These are phyloP conservation scores for Boletus pseudopeckii DNA, from an alignment of 768 basidiomycete genomes.

Conservation along the genomic window DNA sequence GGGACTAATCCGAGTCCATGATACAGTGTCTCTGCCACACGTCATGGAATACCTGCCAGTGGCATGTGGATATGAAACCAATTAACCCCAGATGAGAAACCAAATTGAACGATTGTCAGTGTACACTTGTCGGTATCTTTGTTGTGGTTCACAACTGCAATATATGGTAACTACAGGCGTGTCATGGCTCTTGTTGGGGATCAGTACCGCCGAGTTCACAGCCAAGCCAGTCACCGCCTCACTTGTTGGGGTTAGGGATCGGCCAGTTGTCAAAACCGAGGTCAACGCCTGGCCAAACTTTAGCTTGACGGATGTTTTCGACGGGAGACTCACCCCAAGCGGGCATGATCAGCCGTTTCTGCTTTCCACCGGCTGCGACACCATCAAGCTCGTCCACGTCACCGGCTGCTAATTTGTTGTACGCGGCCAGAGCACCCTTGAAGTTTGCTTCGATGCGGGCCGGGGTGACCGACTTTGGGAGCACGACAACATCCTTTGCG, in stretches of 20 bases:
- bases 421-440: constrained; percentile 46
- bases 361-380: constrained; percentile 57
- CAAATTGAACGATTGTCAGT: not conserved
- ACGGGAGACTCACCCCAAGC: constrained; percentile 57
- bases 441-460: constrained; percentile 62
- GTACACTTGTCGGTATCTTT: not conserved
- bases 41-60: not conserved
- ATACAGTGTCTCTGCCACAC: not conserved
- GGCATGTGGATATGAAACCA: not conserved
- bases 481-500: constrained; percentile 57
- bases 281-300: constrained; percentile 46
- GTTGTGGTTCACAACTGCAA: not conserved
- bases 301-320: constrained; percentile 8
- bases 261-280: constrained; percentile 72
- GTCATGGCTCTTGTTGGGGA: not conserved
- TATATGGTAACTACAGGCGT: not conserved
- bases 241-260: constrained; percentile 2
- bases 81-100: not conserved
- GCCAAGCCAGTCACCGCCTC: not conserved
- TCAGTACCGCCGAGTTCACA: not conserved
- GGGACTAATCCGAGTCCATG: too few relatives aligned
- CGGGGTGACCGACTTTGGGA: constrained; percentile 78
- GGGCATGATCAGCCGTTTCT: constrained; percentile 65
- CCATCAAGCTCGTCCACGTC: constrained; percentile 58
- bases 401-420: constrained; percentile 42